Conservation (phyloP, 2,329 filamentous ascomycete species). For the Talaromyces sp. region DNA sequence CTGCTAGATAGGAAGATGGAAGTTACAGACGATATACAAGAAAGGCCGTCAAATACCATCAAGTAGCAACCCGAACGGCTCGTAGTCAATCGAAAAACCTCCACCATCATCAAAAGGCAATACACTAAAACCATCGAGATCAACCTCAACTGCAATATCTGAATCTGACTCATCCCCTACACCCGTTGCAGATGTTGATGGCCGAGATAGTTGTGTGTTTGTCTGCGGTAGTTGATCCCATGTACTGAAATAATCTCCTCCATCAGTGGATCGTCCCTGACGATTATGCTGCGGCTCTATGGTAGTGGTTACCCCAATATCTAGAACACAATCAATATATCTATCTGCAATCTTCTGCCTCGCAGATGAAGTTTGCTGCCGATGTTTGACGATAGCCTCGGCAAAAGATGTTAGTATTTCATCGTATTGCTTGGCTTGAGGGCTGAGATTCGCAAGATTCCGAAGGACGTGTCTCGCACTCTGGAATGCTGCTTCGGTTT, state of each 20-base stretch:
- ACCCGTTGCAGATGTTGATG: not conserved
- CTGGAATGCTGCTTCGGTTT: conserved; percentile 50
- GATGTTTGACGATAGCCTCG: conserved; percentile 45
- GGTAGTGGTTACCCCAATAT: conserved; percentile 4
- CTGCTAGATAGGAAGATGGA: not conserved
- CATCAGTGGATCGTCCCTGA: not conserved
- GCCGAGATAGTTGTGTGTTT: not conserved
- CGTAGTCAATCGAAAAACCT: conserved; percentile 17
- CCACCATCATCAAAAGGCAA: conserved; percentile 16
- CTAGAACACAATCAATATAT: conserved; percentile 16
- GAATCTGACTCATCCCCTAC: not conserved
- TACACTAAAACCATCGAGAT: conserved; percentile 17
- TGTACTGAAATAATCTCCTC: not conserved
- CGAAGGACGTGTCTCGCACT: conserved; percentile 51
- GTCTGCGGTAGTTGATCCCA: not conserved
- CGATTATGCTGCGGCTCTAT: not conserved
- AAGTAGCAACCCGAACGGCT: conserved; percentile 17
- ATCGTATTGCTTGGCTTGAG: conserved; percentile 57
- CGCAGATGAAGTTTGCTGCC: conserved; percentile 26
- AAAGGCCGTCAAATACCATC: conserved; percentile 11
- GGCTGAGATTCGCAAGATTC: conserved; percentile 49
- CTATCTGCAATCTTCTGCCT: conserved; percentile 12
- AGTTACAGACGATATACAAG: not conserved
- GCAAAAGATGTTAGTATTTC: conserved; percentile 53
- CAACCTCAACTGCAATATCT: conserved; percentile 6